Evolutionary conservation across 2,329 filamentous ascomycete species (phyloP).

Genomic region (Claviceps sorghi): DNA sequence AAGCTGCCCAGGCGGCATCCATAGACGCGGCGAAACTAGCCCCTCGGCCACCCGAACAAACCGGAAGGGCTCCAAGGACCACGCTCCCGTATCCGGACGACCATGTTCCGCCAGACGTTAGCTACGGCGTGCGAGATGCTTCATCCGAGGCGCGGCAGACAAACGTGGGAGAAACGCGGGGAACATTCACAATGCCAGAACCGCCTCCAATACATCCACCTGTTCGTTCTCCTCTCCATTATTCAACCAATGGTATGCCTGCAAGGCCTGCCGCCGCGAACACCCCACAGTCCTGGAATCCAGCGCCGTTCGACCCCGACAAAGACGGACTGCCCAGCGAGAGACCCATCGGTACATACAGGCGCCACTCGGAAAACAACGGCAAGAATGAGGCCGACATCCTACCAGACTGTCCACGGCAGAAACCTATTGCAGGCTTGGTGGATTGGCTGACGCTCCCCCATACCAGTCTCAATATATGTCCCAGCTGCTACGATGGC

Average conservation of each 20-base stretch:
- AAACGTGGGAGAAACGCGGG: constrained; percentile 1
- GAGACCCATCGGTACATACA: constrained; percentile 30
- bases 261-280: constrained; percentile 3
- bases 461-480: constrained; percentile 62
- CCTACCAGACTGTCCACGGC: constrained; percentile 57
- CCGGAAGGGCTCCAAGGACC: constrained; percentile 9
- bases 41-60: constrained; percentile 13
- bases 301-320: constrained; percentile 28
- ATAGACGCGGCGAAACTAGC: constrained; percentile 1
- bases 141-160: not conserved
- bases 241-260: not conserved
- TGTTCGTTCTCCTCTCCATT: not conserved
- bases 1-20: not conserved
- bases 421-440: constrained; percentile 43
- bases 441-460: constrained; percentile 72
- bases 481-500: constrained; percentile 60
- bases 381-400: constrained; percentile 13
- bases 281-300: constrained; percentile 28
- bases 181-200: constrained; percentile 14
- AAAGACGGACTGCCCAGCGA: constrained; percentile 20
- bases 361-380: constrained; percentile 36
- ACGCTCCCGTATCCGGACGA: constrained; percentile 26
- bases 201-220: not conserved
- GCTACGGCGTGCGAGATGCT: constrained; percentile 11
- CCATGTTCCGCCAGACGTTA: constrained; percentile 12